A percentile compares a stretch with the other conserved stretches of the same genome.
Evolutionary conservation across 371 early-diverging fungal species (phyloP).

Genomic region (Zychaea mexicana): DNA sequence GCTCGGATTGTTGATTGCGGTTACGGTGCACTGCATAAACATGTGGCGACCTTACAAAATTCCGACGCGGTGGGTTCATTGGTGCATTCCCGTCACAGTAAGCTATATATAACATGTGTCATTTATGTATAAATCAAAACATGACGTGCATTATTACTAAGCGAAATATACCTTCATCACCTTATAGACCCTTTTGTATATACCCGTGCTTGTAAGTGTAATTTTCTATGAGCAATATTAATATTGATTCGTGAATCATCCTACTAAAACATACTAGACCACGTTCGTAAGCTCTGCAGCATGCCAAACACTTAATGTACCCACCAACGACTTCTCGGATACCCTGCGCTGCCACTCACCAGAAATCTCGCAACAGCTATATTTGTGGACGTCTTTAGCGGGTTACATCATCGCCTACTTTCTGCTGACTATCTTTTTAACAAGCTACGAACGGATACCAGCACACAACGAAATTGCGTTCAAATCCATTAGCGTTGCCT

Average conservation of each 20-base stretch:
- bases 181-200: slow-evolving; percentile 44
- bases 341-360: slow-evolving; percentile 56
- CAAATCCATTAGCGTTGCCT: slow-evolving; percentile 70
- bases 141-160: neutral
- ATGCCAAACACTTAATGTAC: slow-evolving; percentile 54
- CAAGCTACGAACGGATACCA: slow-evolving; percentile 72
- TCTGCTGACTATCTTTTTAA: slow-evolving; percentile 67
- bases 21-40: slow-evolving; percentile 39
- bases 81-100: slow-evolving; percentile 63
- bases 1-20: slow-evolving; percentile 31
- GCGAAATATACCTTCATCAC: neutral
- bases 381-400: slow-evolving; percentile 61
- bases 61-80: slow-evolving; percentile 57
- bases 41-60: slow-evolving; percentile 42
- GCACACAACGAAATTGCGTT: slow-evolving; percentile 71
- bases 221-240: neutral
- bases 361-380: slow-evolving; percentile 51
- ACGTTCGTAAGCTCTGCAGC: slow-evolving; percentile 65
- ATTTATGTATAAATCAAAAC: neutral
- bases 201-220: slow-evolving; percentile 44
- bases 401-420: slow-evolving; percentile 69
- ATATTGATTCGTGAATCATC: neutral
- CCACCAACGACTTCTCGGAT: slow-evolving; percentile 36
- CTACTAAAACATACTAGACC: slow-evolving; percentile 41
- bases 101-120: slow-evolving; percentile 1